Evolutionary conservation across 176 grass and related monocot species (phyloP).

Genomic region (Areca catechu): DNA sequence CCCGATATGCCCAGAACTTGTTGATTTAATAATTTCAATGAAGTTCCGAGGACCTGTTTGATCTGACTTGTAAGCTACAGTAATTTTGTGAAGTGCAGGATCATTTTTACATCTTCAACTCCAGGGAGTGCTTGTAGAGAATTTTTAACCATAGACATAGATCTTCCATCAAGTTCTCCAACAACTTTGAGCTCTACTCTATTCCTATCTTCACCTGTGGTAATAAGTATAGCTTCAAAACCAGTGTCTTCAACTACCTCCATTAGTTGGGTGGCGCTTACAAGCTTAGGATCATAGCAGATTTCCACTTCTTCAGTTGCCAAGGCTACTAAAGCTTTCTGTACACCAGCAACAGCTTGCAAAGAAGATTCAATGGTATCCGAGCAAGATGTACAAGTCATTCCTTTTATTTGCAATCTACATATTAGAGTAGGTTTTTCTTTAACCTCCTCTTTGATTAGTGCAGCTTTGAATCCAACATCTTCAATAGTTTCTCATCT

Average conservation of each 20-base stretch:
- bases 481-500: slow-evolving; percentile 86
- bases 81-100: slow-evolving; percentile 50
- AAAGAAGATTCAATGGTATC: slow-evolving; percentile 56
- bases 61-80: slow-evolving; percentile 76
- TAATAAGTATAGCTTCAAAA: slow-evolving; percentile 61
- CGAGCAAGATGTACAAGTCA: slow-evolving; percentile 82
- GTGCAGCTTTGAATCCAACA: slow-evolving; percentile 61
- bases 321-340: slow-evolving; percentile 71
- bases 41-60: slow-evolving; percentile 77
- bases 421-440: slow-evolving; percentile 67
- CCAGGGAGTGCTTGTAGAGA: slow-evolving; percentile 81
- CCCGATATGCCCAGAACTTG: slow-evolving; percentile 33
- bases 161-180: slow-evolving; percentile 37
- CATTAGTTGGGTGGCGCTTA: slow-evolving; percentile 39
- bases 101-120: slow-evolving; percentile 50
- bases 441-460: slow-evolving; percentile 62
- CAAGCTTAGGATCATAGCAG: slow-evolving; percentile 46
- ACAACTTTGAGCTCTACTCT: slow-evolving; percentile 75
- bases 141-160: slow-evolving; percentile 41
- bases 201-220: slow-evolving; percentile 73
- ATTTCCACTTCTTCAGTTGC: slow-evolving; percentile 92
- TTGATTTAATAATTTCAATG: slow-evolving; percentile 71
- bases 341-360: slow-evolving; percentile 57
- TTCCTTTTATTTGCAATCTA: slow-evolving; percentile 85
- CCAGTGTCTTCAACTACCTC: slow-evolving; percentile 59